Conservation (phyloP, 495 filamentous ascomycete species). For the Trichoderma gamsii region DNA sequence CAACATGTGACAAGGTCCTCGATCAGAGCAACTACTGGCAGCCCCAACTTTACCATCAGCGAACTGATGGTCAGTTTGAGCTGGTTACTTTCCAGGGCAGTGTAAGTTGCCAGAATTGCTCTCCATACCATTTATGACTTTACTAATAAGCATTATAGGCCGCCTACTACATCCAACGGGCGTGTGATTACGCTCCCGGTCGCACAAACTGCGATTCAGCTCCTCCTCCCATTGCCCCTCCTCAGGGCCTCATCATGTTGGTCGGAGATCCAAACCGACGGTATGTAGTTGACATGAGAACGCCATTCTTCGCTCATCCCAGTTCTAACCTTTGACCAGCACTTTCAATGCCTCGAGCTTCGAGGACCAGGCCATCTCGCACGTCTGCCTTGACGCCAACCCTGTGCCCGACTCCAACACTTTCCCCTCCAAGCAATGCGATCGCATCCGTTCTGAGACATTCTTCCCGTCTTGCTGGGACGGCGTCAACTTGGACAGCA, state of each 20-base stretch:
- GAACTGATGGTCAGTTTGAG: conserved; percentile 58
- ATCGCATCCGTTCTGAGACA: conserved; percentile 14
- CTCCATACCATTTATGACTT: background rate
- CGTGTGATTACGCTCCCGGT: conserved; percentile 17
- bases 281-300: background rate
- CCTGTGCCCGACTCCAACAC: conserved; percentile 7
- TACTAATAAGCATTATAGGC: conserved; percentile 10
- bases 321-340: conserved; percentile 12
- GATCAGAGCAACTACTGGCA: conserved; percentile 80
- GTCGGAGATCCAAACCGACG: conserved; percentile 44
- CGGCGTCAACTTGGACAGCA: conserved; percentile 42
- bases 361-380: conserved; percentile 19
- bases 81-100: conserved; percentile 47
- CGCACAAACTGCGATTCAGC: conserved; percentile 4
- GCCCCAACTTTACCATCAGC: conserved; percentile 58
- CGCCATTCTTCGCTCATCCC: background rate
- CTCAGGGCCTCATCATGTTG: conserved; percentile 64
- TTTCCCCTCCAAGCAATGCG: conserved; percentile 17
- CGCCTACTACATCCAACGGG: conserved; percentile 19
- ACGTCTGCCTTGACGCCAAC: conserved; percentile 12
- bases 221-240: conserved; percentile 45
- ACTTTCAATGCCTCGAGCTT: conserved; percentile 17
- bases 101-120: conserved; percentile 14
- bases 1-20: conserved; percentile 24
- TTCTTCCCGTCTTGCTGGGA: conserved; percentile 56